These are phyloP conservation scores for Fusarium compactum DNA, from an alignment of 2,329 filamentous ascomycete genomes.

Conservation along the genomic window DNA sequence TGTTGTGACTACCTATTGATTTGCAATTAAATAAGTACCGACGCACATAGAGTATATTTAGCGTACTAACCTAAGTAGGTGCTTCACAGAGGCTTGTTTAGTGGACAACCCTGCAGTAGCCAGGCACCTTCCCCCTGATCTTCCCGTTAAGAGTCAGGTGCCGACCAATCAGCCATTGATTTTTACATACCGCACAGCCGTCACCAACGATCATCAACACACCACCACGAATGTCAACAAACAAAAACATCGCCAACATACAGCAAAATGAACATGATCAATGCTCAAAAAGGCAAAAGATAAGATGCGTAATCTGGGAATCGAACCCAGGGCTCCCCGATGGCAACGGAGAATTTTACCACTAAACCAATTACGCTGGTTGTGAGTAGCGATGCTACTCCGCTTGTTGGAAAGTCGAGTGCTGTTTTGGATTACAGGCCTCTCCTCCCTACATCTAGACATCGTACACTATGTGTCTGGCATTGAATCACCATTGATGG, in stretches of 20 bases:
- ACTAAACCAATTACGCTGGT: conserved; percentile 34
- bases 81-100: conserved; percentile 3
- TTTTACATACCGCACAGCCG: conserved; percentile 23
- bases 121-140: conserved; percentile 26
- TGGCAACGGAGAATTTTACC: conserved; percentile 37
- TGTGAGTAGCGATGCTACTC: not conserved
- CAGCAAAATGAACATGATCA: not conserved
- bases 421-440: too few species aligned
- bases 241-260: not conserved
- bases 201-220: not conserved
- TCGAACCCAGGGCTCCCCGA: conserved; percentile 32
- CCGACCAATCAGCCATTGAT: conserved; percentile 16
- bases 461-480: too few species aligned
- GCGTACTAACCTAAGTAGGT: not conserved
- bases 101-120: conserved; percentile 27
- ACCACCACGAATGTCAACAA: not conserved
- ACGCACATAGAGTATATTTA: conserved; percentile 15
- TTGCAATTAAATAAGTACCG: not conserved
- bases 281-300: not conserved
- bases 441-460: too few species aligned
- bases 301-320: conserved; percentile 28
- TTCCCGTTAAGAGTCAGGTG: not conserved
- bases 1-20: not conserved
- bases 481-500: not conserved
- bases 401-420: not conserved